These are phyloP conservation scores for Fusarium piperis DNA, from an alignment of 2,329 filamentous ascomycete genomes.

Conservation along the genomic window DNA sequence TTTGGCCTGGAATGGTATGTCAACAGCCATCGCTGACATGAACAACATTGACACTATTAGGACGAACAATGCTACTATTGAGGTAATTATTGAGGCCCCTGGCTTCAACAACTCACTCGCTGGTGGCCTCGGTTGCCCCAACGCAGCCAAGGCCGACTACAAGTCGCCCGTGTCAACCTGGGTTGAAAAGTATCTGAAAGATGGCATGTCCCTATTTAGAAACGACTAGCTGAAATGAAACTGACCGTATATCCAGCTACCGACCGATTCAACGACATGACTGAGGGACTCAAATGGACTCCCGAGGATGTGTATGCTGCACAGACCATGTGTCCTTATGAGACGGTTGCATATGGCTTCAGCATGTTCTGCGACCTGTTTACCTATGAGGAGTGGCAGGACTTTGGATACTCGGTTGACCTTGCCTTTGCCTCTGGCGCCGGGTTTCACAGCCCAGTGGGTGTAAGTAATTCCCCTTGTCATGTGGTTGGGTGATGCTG, in stretches of 20 bases:
- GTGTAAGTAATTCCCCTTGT: conserved; percentile 50
- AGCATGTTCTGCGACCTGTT: conserved; percentile 80
- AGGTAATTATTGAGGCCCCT: conserved; percentile 72
- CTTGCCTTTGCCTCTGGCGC: conserved; percentile 70
- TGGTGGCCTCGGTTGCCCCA: conserved; percentile 73
- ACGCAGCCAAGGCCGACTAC: conserved; percentile 63
- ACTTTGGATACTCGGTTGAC: conserved; percentile 77
- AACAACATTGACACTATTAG: conserved; percentile 40
- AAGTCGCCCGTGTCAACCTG: conserved; percentile 66
- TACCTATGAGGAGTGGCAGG: conserved; percentile 78
- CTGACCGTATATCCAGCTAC: conserved; percentile 58
- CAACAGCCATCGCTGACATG: too few species aligned
- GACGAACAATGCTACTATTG: conserved; percentile 76
- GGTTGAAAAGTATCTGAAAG: conserved; percentile 70
- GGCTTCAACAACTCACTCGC: conserved; percentile 77
- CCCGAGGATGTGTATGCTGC: conserved; percentile 71
- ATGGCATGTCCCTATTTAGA: conserved; percentile 53
- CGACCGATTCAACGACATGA: conserved; percentile 64
- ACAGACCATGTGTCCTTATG: conserved; percentile 79
- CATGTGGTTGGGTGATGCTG: not conserved
- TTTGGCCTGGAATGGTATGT: conserved; percentile 75
- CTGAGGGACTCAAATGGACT: conserved; percentile 71
- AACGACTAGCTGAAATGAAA: not conserved
- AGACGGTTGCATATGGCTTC: conserved; percentile 80
- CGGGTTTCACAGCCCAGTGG: conserved; percentile 71